These are phyloP conservation scores for Penicillium steckii DNA, from an alignment of 495 filamentous ascomycete species.

Conservation along the genomic window DNA sequence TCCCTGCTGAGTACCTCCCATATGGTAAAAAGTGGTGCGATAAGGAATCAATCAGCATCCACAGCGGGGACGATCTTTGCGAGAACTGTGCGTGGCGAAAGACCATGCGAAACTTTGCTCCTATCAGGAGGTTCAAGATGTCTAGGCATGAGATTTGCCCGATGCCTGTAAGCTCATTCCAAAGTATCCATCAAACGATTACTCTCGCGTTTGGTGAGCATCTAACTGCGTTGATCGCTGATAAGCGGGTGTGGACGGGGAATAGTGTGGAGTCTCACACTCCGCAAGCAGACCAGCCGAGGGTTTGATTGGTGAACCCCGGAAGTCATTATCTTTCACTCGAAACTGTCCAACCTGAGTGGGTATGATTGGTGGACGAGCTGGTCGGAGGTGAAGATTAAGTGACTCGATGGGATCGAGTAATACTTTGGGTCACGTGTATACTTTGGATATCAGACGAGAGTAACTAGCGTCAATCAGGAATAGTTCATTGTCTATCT, in stretches of 20 bases:
- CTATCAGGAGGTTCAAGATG: constrained; percentile 5
- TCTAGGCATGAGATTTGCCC: no score
- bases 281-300: constrained; percentile 14
- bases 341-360: constrained; percentile 9
- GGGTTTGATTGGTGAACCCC: constrained; percentile 8
- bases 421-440: constrained; percentile 32
- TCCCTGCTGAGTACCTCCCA: constrained; percentile 2
- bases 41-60: constrained; percentile 11
- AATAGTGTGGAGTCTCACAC: constrained; percentile 10
- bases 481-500: no score
- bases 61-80: constrained; percentile 8
- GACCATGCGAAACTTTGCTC: not conserved
- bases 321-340: constrained; percentile 20
- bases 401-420: constrained; percentile 46
- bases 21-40: constrained; percentile 5
- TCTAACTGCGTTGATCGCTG: constrained; percentile 1
- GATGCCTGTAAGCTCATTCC: no score
- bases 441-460: not conserved
- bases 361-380: constrained; percentile 8
- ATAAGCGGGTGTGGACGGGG: constrained; percentile 14
- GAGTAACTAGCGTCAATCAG: no score
- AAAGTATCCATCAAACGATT: no score
- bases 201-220: not conserved
- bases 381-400: not conserved
- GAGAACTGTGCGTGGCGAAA: constrained; percentile 10